Evolutionary conservation across 257 asterid genomes (phyloP), one percentile per base, ranked within the genome.

Genomic region (Solanum corneliomulleri): DNA sequence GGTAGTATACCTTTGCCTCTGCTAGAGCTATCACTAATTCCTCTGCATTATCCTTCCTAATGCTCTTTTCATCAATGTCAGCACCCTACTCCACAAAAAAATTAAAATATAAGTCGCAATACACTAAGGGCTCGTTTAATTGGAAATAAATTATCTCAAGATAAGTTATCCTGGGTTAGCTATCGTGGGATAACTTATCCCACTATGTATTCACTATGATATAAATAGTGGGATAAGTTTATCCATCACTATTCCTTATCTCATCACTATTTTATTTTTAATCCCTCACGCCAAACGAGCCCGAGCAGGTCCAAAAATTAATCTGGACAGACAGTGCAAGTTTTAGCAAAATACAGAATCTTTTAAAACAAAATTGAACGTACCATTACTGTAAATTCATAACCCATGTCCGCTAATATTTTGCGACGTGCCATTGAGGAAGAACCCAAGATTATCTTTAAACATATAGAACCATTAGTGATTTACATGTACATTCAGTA

Each of bases 1-100:
- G 47, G 66, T 23, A n/a, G n/a, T 60, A 76, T 88, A 93, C 98
- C 99, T 95, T 96, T 39, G 98, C 98, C 89, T 94, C 97, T 27
- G 99, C 99, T 66, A 96, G 92, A 90, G 93, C 93, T 91, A 91
- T 89, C n/a, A 96, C 98, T 74, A 96, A 93, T 87, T 96, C 97
- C 88, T 96, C 98, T 2, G 97, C 92, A 71, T 89, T 94, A 18
- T 95, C 98, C 92, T 87, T 93, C 91, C 98, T 91, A 87, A 95
- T 94, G 86, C 96, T 92, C 89, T 93, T 91, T 89, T 96, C 98
- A 83, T 96, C 98, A 68, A 96, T 94, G 88, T 96, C 98, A 77
- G 98, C 98, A 78, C 92, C 86, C 98, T 94, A 89, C 52, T 87
- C 75, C 88, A 70, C 80, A 74, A 86, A 85, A 80, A 6, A 64